phyloP scores from a whole-genome alignment of 129 eudicot genomes.

The Chrysanthemum seticuspe region DNA sequence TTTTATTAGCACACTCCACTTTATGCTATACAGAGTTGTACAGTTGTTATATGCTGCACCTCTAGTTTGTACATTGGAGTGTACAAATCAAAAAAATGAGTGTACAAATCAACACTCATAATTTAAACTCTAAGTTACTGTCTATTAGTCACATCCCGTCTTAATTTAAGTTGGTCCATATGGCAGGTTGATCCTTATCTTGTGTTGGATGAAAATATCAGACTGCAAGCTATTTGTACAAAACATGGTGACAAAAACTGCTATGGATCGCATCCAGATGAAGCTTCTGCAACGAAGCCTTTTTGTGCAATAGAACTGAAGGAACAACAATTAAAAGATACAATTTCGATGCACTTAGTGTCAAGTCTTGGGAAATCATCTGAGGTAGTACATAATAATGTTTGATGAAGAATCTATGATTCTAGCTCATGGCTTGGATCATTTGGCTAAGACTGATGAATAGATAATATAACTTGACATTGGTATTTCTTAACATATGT shows the following conservation, averaged over 20 bases:
- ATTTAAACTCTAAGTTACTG: no score
- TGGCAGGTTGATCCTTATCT: conserved; percentile 77
- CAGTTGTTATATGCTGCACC: no score
- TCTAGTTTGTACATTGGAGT: no score
- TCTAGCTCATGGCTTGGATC: neutral
- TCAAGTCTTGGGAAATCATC: conserved; percentile 39
- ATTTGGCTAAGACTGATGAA: neutral
- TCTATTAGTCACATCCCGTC: neutral
- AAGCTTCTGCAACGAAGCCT: conserved; percentile 46
- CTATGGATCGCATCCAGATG: conserved; percentile 56
- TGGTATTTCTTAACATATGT: neutral
- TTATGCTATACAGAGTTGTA: no score
- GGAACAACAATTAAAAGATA: conserved; percentile 50
- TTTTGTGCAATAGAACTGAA: conserved; percentile 39
- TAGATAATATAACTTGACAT: neutral
- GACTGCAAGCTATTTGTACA: conserved; percentile 44
- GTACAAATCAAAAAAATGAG: no score
- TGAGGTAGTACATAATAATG: conserved; percentile 44
- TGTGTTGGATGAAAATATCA: conserved; percentile 59
- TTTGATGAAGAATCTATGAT: no score
- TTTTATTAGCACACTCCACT: no score
- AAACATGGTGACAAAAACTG: conserved; percentile 25
- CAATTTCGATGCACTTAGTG: conserved; percentile 43
- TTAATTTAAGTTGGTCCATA: conserved; percentile 12
- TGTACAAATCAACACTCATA: no score